phyloP scores from a whole-genome alignment of 179 eudicot species.

The Gypsophila paniculata region DNA sequence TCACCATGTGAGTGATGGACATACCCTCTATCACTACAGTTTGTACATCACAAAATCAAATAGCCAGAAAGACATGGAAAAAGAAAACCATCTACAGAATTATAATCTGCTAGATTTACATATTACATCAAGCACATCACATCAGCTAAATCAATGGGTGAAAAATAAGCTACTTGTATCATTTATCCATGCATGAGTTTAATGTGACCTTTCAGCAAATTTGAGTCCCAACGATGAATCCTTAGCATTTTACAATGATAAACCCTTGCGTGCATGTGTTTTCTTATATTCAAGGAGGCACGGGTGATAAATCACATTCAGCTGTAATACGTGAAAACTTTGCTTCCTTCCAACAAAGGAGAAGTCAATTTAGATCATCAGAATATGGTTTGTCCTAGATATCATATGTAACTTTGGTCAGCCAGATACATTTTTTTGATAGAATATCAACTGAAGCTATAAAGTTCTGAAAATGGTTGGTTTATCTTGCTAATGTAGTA shows the following conservation, averaged over 20 bases:
- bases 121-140: neutral
- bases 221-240: neutral
- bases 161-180: neutral
- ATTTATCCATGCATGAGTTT: neutral
- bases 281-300: neutral
- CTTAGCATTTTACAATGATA: constrained; percentile 3
- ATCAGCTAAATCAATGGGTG: neutral
- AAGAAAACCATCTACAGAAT: neutral
- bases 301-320: neutral
- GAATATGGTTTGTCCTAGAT: neutral
- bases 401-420: neutral
- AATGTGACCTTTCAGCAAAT: neutral
- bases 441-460: neutral
- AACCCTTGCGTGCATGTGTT: neutral
- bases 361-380: neutral
- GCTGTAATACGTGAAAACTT: neutral
- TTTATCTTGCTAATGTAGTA: no score
- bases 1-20: neutral
- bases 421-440: neutral
- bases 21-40: constrained; percentile 4
- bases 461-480: no score
- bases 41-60: neutral
- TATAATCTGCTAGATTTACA: neutral
- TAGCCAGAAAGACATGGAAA: neutral
- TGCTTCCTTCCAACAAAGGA: neutral